These are phyloP conservation scores for Stygiomarasmius scandens DNA, from an alignment of 1,284 basidiomycete species.

Conservation along the genomic window DNA sequence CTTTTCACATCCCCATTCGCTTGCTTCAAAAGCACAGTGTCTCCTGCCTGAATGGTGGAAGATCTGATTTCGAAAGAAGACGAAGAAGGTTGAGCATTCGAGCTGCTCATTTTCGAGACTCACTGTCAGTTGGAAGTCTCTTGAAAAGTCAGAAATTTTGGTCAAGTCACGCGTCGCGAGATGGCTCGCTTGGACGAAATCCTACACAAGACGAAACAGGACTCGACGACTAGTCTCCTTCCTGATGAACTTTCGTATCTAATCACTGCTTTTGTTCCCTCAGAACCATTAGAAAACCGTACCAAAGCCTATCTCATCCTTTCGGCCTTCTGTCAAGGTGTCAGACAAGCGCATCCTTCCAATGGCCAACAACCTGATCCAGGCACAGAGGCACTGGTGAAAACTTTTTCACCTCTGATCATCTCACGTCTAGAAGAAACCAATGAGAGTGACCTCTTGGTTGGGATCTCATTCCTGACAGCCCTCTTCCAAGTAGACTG, in stretches of 20 bases:
- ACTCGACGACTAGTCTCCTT: conserved; percentile 29
- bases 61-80: conserved; percentile 1
- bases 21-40: conserved; percentile 67
- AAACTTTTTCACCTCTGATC: conserved; percentile 50
- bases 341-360: conserved; percentile 40
- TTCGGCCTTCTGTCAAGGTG: conserved; percentile 64
- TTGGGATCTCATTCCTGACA: conserved; percentile 62
- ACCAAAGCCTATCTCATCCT: conserved; percentile 71
- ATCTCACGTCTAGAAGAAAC: conserved; percentile 54
- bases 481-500: conserved; percentile 81
- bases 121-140: neutral
- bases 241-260: conserved; percentile 61
- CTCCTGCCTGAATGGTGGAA: conserved; percentile 54
- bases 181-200: conserved; percentile 31
- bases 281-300: conserved; percentile 43
- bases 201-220: conserved; percentile 34
- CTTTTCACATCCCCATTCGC: conserved; percentile 73
- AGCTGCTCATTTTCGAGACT: neutral
- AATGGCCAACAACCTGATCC: conserved; percentile 42
- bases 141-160: neutral
- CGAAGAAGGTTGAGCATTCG: neutral
- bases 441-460: conserved; percentile 50
- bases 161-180: neutral
- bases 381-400: conserved; percentile 50
- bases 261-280: conserved; percentile 57